phyloP scores from a whole-genome alignment of 2,329 filamentous ascomycete species.

The Monilinia fructicola region DNA sequence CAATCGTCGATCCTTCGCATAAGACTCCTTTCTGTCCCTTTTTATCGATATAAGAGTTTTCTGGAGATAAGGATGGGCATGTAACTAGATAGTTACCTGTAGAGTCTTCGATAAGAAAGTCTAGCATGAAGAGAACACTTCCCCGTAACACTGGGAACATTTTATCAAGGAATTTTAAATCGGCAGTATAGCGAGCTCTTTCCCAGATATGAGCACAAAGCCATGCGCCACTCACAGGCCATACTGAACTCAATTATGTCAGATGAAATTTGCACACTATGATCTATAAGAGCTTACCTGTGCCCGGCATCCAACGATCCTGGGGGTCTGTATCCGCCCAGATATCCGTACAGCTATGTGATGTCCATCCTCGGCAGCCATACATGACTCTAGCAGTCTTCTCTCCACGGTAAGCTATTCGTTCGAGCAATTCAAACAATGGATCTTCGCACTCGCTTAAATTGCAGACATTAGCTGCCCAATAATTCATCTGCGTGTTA shows the following conservation, averaged over 20 bases:
- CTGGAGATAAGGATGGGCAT: conserved; percentile 44
- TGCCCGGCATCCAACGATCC: conserved; percentile 40
- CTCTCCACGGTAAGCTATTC: conserved; percentile 41
- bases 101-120: conserved; percentile 40
- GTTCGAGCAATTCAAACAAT: conserved; percentile 45
- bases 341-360: conserved; percentile 41
- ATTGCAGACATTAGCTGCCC: conserved; percentile 42
- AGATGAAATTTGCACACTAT: not conserved
- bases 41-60: conserved; percentile 39
- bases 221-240: conserved; percentile 47
- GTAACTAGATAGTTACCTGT: conserved; percentile 40
- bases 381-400: conserved; percentile 40
- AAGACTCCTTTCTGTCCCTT: conserved; percentile 38
- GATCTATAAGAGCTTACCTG: conserved; percentile 28
- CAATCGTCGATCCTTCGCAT: conserved; percentile 49
- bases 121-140: conserved; percentile 40
- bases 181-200: conserved; percentile 42
- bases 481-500: conserved; percentile 56
- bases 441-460: conserved; percentile 44
- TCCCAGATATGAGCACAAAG: conserved; percentile 45
- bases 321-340: conserved; percentile 42
- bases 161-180: conserved; percentile 37
- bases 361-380: conserved; percentile 37
- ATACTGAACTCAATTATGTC: conserved; percentile 29
- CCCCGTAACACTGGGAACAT: conserved; percentile 40